Conservation (phyloP, 805 yeast species). For the Zygosaccharomyces siamensis region DNA sequence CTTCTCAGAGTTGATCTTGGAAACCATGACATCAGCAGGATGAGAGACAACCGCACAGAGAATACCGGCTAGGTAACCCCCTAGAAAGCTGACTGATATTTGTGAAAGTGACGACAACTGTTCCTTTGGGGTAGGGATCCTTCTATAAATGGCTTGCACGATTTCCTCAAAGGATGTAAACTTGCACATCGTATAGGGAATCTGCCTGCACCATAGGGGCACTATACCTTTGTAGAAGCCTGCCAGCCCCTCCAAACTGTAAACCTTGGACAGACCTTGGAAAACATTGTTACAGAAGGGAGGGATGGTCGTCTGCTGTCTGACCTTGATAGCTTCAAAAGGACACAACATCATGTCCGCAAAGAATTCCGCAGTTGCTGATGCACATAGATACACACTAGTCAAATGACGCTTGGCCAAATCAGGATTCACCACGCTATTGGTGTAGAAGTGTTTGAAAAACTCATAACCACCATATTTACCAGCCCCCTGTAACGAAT, state of each 20-base stretch:
- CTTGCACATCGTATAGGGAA: constrained; percentile 98
- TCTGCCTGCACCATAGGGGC: constrained; percentile 94
- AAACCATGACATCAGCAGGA: constrained; percentile 99
- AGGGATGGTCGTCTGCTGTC: constrained; percentile 88
- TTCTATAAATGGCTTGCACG: constrained; percentile 71
- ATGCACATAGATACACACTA: constrained; percentile 70
- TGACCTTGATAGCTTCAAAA: constrained; percentile 90
- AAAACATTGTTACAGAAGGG: constrained; percentile 63
- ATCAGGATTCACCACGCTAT: constrained; percentile 59
- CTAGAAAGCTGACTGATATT: constrained; percentile 90
- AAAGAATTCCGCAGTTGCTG: constrained; percentile 90
- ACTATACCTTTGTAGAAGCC: constrained; percentile 84
- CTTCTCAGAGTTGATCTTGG: constrained; percentile 73
- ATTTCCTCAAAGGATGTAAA: constrained; percentile 92
- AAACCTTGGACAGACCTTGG: constrained; percentile 64
- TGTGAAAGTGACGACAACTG: constrained; percentile 72
- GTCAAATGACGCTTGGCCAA: constrained; percentile 62
- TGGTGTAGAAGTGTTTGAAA: constrained; percentile 76
- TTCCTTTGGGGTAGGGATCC: constrained; percentile 65
- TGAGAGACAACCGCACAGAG: constrained; percentile 94
- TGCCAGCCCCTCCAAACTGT: constrained; percentile 61
- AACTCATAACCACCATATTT: constrained; percentile 93
- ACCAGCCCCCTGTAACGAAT: constrained; percentile 95
- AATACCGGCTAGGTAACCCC: constrained; percentile 97
- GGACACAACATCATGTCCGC: constrained; percentile 93